Base-by-base conservation (phyloP, 1,284 basidiomycete genomes). In the Boletus sp. region DNA sequence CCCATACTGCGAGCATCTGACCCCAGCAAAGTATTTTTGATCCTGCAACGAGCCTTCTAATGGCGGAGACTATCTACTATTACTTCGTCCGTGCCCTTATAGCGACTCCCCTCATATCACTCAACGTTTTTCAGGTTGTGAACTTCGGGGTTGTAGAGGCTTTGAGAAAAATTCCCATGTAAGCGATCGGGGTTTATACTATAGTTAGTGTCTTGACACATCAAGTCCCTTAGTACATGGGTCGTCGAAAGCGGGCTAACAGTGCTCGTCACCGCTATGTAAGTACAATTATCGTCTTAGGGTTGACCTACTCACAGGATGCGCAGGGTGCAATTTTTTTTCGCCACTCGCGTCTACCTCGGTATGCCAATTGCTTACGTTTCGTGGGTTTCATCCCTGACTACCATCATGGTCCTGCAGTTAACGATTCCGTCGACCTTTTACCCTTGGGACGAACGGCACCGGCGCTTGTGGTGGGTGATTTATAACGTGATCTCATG, bases 21-120 rank as follows among this genome's bases (percentile, higher is more conserved):
- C 35, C 14, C 19, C 42, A 25, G n/a, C 23, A 7, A 41, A 57
- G 56, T 29, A 30, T 32, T 57, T 35, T 57, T 39, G 56, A 57
- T 42, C 54, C 56, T 26, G 41, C 57, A 25, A 48, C 57, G n/a
- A 57, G 55, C 38, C 2, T 57, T 35, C 27, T 59, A 14, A 57
- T 57, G 51, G 56, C 55, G 3, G 26, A 42, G 25, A 59, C 56
- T 2, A 46, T 57, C 16, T 57, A 55, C 29, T 38, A 54, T 25
- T 59, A 57, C 41, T 57, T 57, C 27, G 56, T 57, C 14, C 32
- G 56, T 57, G 19, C 9, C 17, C 23, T 17, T n/a, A 20, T 23
- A 25, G 8, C 9, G 17, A 17, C n/a, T n/a, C 12, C 20, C 12
- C 14, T n/a, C 25, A 23, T 41, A 19, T 16, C 13, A 30, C 12